These are phyloP conservation scores for Edaphochlamys debaryana DNA, from an alignment of 139 green algal species.

Conservation along the genomic window DNA sequence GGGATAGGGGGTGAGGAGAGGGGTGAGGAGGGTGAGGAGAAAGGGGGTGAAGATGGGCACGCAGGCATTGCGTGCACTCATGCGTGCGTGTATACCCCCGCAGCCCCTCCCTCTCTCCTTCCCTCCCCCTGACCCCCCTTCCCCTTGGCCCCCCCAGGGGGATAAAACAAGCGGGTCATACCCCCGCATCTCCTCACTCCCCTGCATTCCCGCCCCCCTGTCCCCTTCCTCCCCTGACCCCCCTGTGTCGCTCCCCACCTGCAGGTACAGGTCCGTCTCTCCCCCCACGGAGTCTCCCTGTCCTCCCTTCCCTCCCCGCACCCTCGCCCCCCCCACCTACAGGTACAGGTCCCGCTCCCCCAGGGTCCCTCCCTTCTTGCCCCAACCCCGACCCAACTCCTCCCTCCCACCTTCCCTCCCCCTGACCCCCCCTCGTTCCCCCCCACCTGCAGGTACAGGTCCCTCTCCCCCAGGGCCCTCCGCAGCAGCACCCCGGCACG, in stretches of 20 bases:
- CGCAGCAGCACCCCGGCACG: constrained; percentile 42
- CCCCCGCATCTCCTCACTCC: too few relatives aligned
- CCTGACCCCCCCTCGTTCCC: too few relatives aligned
- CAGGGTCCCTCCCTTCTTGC: constrained; percentile 1
- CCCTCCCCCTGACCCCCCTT: too few relatives aligned
- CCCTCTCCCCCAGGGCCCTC: constrained; percentile 13
- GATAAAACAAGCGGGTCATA: too few relatives aligned
- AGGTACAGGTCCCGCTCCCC: constrained; percentile 47
- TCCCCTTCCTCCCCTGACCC: too few relatives aligned
- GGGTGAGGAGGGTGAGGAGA: background rate
- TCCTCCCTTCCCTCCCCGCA: too few relatives aligned
- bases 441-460: constrained; percentile 52
- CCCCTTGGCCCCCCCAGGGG: too few relatives aligned
- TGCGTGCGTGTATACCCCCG: background rate
- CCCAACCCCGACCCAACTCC: too few relatives aligned
- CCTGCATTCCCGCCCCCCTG: too few relatives aligned
- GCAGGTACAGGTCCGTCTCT: constrained; percentile 48
- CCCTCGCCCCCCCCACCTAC: constrained; percentile 27
- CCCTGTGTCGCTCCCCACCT: constrained; percentile 32
- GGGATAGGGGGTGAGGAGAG: background rate
- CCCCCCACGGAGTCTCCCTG: too few relatives aligned
- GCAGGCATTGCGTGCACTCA: background rate
- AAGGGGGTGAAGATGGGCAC: background rate
- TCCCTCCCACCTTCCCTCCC: too few relatives aligned
- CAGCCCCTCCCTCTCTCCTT: too few relatives aligned